Conservation (phyloP, 169 alveolate genomes). For the Plasmodium adleri region DNA sequence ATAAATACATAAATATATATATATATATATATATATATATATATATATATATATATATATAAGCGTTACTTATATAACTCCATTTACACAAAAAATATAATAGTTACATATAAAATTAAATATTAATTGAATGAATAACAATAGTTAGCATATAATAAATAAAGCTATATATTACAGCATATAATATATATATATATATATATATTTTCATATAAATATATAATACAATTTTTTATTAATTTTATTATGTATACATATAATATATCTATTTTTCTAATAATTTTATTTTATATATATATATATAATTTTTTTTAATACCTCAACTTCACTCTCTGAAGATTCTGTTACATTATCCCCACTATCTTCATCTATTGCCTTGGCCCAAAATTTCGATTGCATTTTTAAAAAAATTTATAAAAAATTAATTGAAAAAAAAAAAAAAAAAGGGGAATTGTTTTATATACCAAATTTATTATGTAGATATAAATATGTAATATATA, state of each 20-base stretch:
- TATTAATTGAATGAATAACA: conserved; percentile 34
- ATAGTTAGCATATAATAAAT: no score
- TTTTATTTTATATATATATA: neutral
- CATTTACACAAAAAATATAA: no score
- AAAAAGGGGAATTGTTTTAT: neutral
- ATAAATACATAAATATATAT: no score
- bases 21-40: no score
- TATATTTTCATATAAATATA: no score
- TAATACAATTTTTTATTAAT: no score
- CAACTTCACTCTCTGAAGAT: conserved; percentile 74
- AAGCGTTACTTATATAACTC: no score
- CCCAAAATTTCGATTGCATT: conserved; percentile 92
- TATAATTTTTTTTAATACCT: conserved; percentile 26
- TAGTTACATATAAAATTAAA: conserved; percentile 61
- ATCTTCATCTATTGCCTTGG: conserved; percentile 83
- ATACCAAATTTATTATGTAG: neutral
- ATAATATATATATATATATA: no score
- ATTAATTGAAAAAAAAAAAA: neutral
- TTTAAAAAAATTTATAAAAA: neutral
- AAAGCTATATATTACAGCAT: no score
- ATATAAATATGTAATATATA: conserved; percentile 5
- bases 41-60: neutral
- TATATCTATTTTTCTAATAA: no score
- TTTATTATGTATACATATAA: no score
- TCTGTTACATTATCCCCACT: conserved; percentile 73